Evolutionary conservation across 495 filamentous ascomycete species (phyloP).

Genomic region (Bacidia gigantensis): DNA sequence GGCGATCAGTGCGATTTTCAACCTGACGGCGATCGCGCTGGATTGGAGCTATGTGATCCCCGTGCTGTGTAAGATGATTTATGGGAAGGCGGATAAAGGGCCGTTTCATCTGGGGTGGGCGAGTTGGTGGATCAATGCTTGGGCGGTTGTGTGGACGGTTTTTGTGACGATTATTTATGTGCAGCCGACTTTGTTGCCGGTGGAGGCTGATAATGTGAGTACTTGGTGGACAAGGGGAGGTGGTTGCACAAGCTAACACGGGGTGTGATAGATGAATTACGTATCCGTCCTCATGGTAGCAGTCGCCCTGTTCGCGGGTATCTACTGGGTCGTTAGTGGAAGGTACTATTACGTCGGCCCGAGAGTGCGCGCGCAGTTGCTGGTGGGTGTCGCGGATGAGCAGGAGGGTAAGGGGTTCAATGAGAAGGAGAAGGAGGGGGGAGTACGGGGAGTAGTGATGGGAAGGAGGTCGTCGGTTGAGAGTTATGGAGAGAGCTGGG

Average conservation of each 20-base stretch:
- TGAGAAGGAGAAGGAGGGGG: not conserved
- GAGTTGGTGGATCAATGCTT: slow-evolving; percentile 33
- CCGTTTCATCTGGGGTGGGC: slow-evolving; percentile 45
- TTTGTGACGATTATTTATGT: slow-evolving; percentile 50
- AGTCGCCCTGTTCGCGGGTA: slow-evolving; percentile 29
- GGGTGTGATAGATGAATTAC: slow-evolving; percentile 29
- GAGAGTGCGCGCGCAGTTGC: slow-evolving; percentile 27
- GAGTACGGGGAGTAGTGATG: not conserved
- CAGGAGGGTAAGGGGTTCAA: not conserved
- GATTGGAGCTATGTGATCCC: slow-evolving; percentile 51
- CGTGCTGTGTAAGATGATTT: slow-evolving; percentile 45
- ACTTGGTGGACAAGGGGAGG: not conserved
- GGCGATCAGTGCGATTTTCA: slow-evolving; percentile 50
- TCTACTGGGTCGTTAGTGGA: slow-evolving; percentile 39
- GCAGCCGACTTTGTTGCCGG: slow-evolving; percentile 42
- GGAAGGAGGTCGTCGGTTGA: no score
- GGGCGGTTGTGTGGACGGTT: slow-evolving; percentile 43
- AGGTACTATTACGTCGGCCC: slow-evolving; percentile 40
- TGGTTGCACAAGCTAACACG: not conserved
- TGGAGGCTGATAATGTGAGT: slow-evolving; percentile 30
- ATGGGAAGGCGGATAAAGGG: slow-evolving; percentile 41
- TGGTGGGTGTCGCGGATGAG: slow-evolving; percentile 11
- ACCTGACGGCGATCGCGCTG: slow-evolving; percentile 47
- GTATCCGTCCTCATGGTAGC: slow-evolving; percentile 32
- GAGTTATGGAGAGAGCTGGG: no score